Evolutionary conservation across 2,329 filamentous ascomycete species (phyloP).

Genomic region (Lasiodiplodia sp.): DNA sequence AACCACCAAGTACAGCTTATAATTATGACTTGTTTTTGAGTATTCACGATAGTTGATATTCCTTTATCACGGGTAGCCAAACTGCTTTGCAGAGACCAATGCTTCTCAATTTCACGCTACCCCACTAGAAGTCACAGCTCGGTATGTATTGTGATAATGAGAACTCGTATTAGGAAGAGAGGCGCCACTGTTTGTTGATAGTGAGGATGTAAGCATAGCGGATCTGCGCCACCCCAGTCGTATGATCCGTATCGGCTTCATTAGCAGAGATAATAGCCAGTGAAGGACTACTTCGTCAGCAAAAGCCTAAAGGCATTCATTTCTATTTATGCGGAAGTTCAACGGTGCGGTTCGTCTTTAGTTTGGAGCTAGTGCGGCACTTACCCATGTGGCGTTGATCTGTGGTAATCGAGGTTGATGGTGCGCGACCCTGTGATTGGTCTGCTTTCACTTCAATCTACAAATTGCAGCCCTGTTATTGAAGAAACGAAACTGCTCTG

Average conservation of each 20-base stretch:
- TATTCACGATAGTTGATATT: too few species aligned
- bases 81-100: too few species aligned
- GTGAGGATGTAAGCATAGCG: background rate
- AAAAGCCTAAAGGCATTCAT: background rate
- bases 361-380: background rate
- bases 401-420: background rate
- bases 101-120: too few species aligned
- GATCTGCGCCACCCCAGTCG: background rate
- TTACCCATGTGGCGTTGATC: background rate
- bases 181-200: background rate
- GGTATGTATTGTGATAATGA: too few species aligned
- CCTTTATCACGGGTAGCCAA: too few species aligned
- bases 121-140: too few species aligned
- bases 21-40: too few species aligned
- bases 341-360: background rate
- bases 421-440: background rate
- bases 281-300: background rate
- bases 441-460: background rate
- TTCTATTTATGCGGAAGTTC: background rate
- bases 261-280: background rate
- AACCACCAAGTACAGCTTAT: too few species aligned
- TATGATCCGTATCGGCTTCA: too few species aligned
- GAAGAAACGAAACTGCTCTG: background rate
- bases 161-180: too few species aligned
- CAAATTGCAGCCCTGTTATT: background rate